These are phyloP conservation scores for Pseudopithomyces chartarum DNA, from an alignment of 2,329 filamentous ascomycete species.

Conservation along the genomic window DNA sequence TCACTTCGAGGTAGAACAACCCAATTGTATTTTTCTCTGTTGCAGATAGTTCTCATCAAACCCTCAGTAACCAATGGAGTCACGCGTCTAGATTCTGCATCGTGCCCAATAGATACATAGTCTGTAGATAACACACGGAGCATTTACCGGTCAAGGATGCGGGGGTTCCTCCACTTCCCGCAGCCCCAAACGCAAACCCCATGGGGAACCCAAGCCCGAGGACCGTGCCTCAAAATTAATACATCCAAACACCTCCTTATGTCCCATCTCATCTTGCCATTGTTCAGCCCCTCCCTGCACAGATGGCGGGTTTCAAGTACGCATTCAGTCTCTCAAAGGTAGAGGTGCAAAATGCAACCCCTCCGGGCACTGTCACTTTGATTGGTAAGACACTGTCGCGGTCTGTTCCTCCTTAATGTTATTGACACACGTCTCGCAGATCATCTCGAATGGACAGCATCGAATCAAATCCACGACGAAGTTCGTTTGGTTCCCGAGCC, in stretches of 20 bases:
- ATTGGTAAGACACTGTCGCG: conserved; percentile 35
- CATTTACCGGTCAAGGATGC: no score
- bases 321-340: conserved; percentile 47
- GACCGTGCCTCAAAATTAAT: background rate
- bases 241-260: background rate
- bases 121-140: no score
- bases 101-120: no score
- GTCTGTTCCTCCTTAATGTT: background rate
- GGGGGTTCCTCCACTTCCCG: background rate
- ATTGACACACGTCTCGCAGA: conserved; percentile 21
- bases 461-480: conserved; percentile 40
- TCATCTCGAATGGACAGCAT: conserved; percentile 35
- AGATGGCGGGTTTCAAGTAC: conserved; percentile 1
- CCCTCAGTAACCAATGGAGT: no score
- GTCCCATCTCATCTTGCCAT: background rate
- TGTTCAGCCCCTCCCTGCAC: background rate
- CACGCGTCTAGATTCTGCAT: no score
- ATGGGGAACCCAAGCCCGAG: background rate
- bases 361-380: conserved; percentile 47
- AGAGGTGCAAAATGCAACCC: conserved; percentile 45
- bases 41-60: no score
- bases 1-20: no score
- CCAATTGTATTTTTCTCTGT: no score
- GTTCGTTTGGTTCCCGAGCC: conserved; percentile 47
- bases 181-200: conserved; percentile 1